Conservation (phyloP, 2,329 filamentous ascomycete genomes). For the Aspergillus sp. region DNA sequence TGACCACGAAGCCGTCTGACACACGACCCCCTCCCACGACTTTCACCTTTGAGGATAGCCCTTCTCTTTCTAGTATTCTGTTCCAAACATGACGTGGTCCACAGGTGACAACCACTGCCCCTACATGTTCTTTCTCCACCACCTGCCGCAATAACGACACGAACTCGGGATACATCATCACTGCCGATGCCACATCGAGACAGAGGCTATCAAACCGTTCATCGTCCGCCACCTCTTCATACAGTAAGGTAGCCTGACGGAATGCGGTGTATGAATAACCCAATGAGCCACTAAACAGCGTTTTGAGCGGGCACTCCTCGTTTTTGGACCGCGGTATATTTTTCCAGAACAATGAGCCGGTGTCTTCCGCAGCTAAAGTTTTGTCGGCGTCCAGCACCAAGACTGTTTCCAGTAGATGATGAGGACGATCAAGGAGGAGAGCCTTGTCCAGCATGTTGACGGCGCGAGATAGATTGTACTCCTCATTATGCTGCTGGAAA, state of each 20-base stretch:
- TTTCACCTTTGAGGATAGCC: slow-evolving; percentile 36
- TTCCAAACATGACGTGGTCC: slow-evolving; percentile 50
- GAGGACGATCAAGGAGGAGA: slow-evolving; percentile 11
- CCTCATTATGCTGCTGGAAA: slow-evolving; percentile 33
- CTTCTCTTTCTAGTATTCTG: slow-evolving; percentile 40
- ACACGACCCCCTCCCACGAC: slow-evolving; percentile 49
- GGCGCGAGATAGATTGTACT: slow-evolving; percentile 30
- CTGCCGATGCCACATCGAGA: slow-evolving; percentile 32
- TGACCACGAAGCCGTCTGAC: slow-evolving; percentile 44
- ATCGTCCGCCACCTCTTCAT: slow-evolving; percentile 39
- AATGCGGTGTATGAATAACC: slow-evolving; percentile 50
- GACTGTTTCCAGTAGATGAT: slow-evolving; percentile 32
- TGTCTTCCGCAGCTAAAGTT: slow-evolving; percentile 41
- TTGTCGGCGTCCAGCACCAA: slow-evolving; percentile 53
- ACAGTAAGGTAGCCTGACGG: slow-evolving; percentile 46
- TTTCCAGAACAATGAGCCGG: slow-evolving; percentile 9
- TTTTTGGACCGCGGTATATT: slow-evolving; percentile 2
- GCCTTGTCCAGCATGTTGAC: slow-evolving; percentile 26
- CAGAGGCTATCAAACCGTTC: slow-evolving; percentile 41
- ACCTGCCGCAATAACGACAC: slow-evolving; percentile 34
- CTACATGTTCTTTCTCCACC: slow-evolving; percentile 28
- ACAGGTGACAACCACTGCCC: slow-evolving; percentile 48
- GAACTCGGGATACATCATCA: slow-evolving; percentile 44
- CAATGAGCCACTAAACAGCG: slow-evolving; percentile 40
- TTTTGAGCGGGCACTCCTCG: slow-evolving; percentile 27